Evolutionary conservation across 2,329 filamentous ascomycete genomes (phyloP), one percentile per base, ranked within the genome.

Genomic region (Pseudofabraea citricarpa): DNA sequence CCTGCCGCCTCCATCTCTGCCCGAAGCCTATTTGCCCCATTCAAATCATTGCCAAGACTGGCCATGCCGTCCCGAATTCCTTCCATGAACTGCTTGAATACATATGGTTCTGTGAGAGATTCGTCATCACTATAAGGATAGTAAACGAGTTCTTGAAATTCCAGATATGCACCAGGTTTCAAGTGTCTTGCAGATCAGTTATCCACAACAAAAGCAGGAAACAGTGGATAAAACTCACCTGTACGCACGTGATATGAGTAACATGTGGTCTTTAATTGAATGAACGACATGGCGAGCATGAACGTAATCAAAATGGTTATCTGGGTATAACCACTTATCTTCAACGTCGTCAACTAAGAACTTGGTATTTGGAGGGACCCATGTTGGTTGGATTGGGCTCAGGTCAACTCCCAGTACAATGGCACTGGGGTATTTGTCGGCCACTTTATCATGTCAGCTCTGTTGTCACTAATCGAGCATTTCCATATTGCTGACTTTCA

Each of bases 191-290:
- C 8, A n/a, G n/a, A n/a, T n/a, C n/a, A n/a, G n/a, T n/a, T n/a
- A n/a, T n/a, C n/a, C n/a, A n/a, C n/a, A n/a, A n/a, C n/a, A n/a
- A n/a, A n/a, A n/a, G n/a, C n/a, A n/a, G n/a, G n/a, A n/a, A n/a
- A n/a, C n/a, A n/a, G n/a, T n/a, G n/a, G n/a, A n/a, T n/a, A n/a
- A n/a, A n/a, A 36, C 36, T 43, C 27, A 46, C 21, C 35, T 35
- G 27, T 38, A 49, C 0, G 46, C 36, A 22, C 41, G 44, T 2
- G 26, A 24, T 13, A 49, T 29, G 19, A 51, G 41, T 13, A 33
- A 64, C 29, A 68, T 66, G 61, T 77, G 81, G 49, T 81, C 77
- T 6, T 65, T 60, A 41, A 83, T 71, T 41, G 71, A 71, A 18
- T 78, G 79, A 1, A 67, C 63, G 56, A 80, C 65, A 46, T 74